phyloP scores from a whole-genome alignment of 169 alveolate species.

The Besnoitia besnoiti region DNA sequence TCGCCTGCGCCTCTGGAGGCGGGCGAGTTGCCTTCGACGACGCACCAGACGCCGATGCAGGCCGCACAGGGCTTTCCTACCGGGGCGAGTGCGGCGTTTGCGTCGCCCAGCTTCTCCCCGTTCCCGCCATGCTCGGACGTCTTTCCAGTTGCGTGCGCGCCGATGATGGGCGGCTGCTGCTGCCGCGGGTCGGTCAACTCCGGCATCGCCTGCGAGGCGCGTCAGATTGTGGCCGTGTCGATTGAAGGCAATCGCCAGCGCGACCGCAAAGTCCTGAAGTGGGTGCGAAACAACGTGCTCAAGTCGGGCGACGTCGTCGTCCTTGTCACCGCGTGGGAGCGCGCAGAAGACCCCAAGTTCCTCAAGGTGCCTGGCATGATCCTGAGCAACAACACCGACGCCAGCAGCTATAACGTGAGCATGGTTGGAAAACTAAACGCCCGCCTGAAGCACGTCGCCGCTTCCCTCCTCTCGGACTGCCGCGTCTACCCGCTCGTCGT shows the following conservation, averaged over 20 bases:
- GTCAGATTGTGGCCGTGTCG: slow-evolving; percentile 6
- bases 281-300: slow-evolving; percentile 43
- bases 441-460: background rate
- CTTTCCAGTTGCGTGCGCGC: background rate
- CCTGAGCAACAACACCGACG: background rate
- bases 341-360: slow-evolving; percentile 44
- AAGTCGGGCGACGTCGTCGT: slow-evolving; percentile 32
- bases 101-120: no score
- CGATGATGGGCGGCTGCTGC: background rate
- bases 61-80: background rate
- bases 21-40: background rate
- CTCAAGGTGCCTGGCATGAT: slow-evolving; percentile 27
- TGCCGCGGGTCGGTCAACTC: background rate
- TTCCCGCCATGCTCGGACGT: no score
- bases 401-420: background rate
- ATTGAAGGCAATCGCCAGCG: slow-evolving; percentile 9
- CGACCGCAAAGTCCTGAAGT: slow-evolving; percentile 24
- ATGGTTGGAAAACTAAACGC: background rate
- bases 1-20: background rate
- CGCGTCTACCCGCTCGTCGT: slow-evolving; percentile 29
- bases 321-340: slow-evolving; percentile 46
- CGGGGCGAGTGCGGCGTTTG: no score
- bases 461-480: slow-evolving; percentile 26
- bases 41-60: background rate
- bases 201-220: background rate